Evolutionary conservation across 768 basidiomycete species (phyloP), one percentile per base, ranked within the genome.

Genomic region (Mycena filopes): DNA sequence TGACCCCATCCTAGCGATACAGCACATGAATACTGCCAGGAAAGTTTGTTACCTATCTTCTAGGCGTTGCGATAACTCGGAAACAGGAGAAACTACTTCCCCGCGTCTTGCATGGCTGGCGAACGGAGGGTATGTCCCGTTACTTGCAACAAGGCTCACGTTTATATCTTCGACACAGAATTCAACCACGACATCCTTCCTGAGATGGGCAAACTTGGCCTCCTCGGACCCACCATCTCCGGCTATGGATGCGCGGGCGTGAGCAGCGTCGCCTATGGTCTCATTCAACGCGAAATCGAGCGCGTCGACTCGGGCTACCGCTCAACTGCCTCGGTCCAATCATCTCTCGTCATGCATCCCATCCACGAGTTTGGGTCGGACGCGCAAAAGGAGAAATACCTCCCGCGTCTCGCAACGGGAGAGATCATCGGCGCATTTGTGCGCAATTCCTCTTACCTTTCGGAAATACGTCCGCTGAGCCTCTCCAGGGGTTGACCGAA

Each of bases 291-390:
- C 42, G 97, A 98, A 76, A 90, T 99, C 4, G 97, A 98, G 78
- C 84, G 94, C 95, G 89, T 99, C 41, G 97, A 99, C 75, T 98
- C 96, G 3, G 97, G 97, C 0, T 99, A 98, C 74, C 92, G 97
- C 26, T 96, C 94, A 6, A 96, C 90, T 4, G 89, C 95, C 67
- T 98, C 96, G 20, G 97, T 99, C 4, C 97, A 99, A 76, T 95
- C 93, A 1, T 96, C 95, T 21, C 87, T 99, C 28, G 95, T 97
- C 15, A 99, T 99, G 96, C 94, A 97, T 73, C 96, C 91, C 11
- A 93, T 95, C 70, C 79, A 92, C 73, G 89, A 92, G 72, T 98
- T 96, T 75, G 97, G 97, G 2, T 87, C 90, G 0, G 90, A 95
- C 33, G 89, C 86, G 33, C 95, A 98, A 78, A 96, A 96, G 80